phyloP scores from a whole-genome alignment of 805 yeast species.

The Clavispora vitiphila region DNA sequence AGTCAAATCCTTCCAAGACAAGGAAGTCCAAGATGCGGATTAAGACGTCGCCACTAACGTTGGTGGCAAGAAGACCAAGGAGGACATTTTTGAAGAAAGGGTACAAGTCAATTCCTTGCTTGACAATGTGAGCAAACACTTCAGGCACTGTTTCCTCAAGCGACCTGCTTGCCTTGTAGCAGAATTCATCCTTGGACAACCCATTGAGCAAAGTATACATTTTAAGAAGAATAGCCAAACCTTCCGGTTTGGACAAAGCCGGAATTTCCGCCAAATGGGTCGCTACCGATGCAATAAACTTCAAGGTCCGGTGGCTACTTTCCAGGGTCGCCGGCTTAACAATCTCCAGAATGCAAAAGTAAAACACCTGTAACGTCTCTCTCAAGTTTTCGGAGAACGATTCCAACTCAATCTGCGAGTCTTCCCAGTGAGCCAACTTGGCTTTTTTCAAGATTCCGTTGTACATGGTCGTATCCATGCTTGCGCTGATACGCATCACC shows the following conservation, averaged over 20 bases:
- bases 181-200: conserved; percentile 29
- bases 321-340: conserved; percentile 1
- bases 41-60: not conserved
- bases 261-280: conserved; percentile 16
- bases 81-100: conserved; percentile 17
- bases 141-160: conserved; percentile 29
- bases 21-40: conserved; percentile 28
- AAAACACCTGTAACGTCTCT: conserved; percentile 27
- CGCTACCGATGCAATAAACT: conserved; percentile 19
- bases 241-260: conserved; percentile 21
- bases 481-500: conserved; percentile 25
- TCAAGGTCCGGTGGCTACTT: conserved; percentile 14
- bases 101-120: conserved; percentile 31
- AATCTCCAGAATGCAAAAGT: conserved; percentile 26
- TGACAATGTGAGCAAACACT: conserved; percentile 27
- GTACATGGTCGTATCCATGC: conserved; percentile 24
- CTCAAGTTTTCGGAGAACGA: conserved; percentile 7
- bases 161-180: conserved; percentile 31
- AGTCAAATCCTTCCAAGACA: conserved; percentile 37
- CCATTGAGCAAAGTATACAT: conserved; percentile 22
- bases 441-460: conserved; percentile 27
- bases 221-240: conserved; percentile 30
- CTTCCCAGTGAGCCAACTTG: conserved; percentile 3
- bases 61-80: conserved; percentile 15
- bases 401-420: not conserved